A percentile compares a stretch with the other conserved stretches of the same genome.
These are phyloP conservation scores for Scutellaria galericulata DNA, from an alignment of 257 asterid species.

Conservation along the genomic window DNA sequence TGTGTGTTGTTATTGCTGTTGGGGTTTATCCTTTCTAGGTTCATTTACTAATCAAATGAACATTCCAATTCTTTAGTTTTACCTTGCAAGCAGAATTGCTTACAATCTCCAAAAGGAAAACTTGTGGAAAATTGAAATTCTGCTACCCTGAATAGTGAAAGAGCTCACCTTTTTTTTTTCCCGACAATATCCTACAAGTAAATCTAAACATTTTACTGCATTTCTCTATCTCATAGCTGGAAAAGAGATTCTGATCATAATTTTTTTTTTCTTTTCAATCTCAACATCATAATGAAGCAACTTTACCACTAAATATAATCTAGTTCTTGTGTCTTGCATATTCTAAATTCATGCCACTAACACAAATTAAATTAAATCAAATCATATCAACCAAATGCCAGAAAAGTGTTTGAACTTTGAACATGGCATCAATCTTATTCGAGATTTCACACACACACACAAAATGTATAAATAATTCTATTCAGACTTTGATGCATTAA, in stretches of 20 bases:
- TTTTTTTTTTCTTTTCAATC: not conserved
- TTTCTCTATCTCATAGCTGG: not conserved
- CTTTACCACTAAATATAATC: slow-evolving; percentile 15
- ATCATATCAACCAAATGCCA: slow-evolving; percentile 20
- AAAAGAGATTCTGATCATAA: not conserved
- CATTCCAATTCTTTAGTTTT: not conserved
- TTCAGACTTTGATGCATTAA: slow-evolving; percentile 17
- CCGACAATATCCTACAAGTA: not conserved
- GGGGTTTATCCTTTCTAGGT: not conserved
- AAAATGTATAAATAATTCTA: slow-evolving; percentile 1
- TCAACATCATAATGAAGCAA: not conserved
- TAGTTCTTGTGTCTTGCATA: not conserved
- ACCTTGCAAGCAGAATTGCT: slow-evolving; percentile 13
- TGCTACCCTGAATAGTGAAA: slow-evolving; percentile 6
- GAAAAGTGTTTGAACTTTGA: not conserved
- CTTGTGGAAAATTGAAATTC: not conserved
- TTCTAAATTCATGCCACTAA: not conserved
- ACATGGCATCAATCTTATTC: slow-evolving; percentile 19
- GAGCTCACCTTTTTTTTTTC: not conserved
- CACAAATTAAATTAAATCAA: not conserved
- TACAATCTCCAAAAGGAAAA: slow-evolving; percentile 1
- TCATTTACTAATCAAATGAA: not conserved
- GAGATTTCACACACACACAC: not conserved
- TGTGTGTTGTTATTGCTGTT: not conserved
- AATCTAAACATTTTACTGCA: not conserved